Percentiles rank a stretch among this genome's conserved stretches.
phyloP scores from a whole-genome alignment of 2,329 filamentous ascomycete species.

The Clonostachys rhizophaga region DNA sequence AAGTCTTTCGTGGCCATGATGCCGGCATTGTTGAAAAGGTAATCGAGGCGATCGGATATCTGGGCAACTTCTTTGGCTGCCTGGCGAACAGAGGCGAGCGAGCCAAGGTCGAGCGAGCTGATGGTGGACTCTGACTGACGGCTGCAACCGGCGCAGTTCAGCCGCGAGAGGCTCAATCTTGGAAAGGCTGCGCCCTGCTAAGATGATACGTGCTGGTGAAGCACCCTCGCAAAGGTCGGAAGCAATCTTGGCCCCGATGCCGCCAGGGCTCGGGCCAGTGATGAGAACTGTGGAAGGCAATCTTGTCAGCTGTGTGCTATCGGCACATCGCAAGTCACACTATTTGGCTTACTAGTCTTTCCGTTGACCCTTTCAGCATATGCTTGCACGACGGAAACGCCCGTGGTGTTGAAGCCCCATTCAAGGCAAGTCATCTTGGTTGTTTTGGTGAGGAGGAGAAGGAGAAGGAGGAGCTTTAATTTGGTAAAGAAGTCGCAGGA shows the following conservation, averaged over 20 bases:
- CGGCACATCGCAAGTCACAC: too few species aligned
- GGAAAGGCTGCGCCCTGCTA: constrained; percentile 1
- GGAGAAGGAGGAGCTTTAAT: too few species aligned
- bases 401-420: too few species aligned
- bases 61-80: not conserved
- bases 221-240: not conserved
- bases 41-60: not conserved
- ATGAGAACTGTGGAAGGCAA: not conserved
- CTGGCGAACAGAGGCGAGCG: constrained; percentile 11
- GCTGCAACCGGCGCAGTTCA: constrained; percentile 3
- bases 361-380: too few species aligned
- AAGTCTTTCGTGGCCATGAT: too few species aligned
- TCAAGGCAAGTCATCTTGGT: too few species aligned
- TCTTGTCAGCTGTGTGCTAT: too few species aligned
- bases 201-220: constrained; percentile 2
- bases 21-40: too few species aligned
- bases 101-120: constrained; percentile 26
- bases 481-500: too few species aligned
- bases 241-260: constrained; percentile 2
- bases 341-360: too few species aligned
- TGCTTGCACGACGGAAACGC: too few species aligned
- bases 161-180: not conserved
- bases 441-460: too few species aligned
- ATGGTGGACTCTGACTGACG: constrained; percentile 6
- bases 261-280: constrained; percentile 2